phyloP scores from a whole-genome alignment of 768 basidiomycete genomes.

The Pholiota conissans region DNA sequence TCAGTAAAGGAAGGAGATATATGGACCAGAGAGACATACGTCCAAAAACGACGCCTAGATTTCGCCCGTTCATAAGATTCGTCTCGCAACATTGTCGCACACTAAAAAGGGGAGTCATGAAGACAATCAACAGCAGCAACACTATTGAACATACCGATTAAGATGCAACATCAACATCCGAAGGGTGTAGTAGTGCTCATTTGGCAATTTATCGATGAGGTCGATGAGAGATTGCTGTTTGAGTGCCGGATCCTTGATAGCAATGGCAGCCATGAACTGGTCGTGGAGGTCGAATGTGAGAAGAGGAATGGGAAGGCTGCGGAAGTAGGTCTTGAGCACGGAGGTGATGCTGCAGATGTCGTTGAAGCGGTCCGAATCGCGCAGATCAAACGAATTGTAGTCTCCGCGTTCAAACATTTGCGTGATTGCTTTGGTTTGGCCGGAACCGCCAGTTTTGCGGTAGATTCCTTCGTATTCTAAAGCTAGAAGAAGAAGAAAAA shows the following conservation, averaged over 20 bases:
- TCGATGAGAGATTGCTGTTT: conserved; percentile 65
- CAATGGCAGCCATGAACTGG: conserved; percentile 78
- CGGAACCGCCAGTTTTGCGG: conserved; percentile 93
- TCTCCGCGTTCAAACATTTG: conserved; percentile 94
- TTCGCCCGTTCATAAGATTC: conserved; percentile 94
- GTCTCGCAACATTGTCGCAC: conserved; percentile 65
- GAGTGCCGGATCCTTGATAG: conserved; percentile 59
- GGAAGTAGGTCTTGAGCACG: conserved; percentile 95
- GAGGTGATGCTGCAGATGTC: conserved; percentile 97
- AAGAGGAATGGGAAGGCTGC: conserved; percentile 87
- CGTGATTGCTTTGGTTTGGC: conserved; percentile 90
- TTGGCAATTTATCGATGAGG: conserved; percentile 75
- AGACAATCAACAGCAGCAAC: background rate
- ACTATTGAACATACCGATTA: conserved; percentile 59
- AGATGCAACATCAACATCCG: conserved; percentile 84
- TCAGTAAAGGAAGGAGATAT: conserved; percentile 7
- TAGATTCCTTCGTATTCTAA: conserved; percentile 98
- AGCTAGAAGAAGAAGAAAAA: conserved; percentile 46
- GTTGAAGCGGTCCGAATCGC: conserved; percentile 88
- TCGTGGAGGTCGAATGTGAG: conserved; percentile 91
- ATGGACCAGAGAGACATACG: conserved; percentile 61
- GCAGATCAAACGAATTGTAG: conserved; percentile 85
- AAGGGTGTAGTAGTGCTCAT: conserved; percentile 86
- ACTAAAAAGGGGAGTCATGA: conserved; percentile 32
- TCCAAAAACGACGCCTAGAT: conserved; percentile 96